Evolutionary conservation across 2,329 filamentous ascomycete species (phyloP).

Genomic region (Claviceps sp.): DNA sequence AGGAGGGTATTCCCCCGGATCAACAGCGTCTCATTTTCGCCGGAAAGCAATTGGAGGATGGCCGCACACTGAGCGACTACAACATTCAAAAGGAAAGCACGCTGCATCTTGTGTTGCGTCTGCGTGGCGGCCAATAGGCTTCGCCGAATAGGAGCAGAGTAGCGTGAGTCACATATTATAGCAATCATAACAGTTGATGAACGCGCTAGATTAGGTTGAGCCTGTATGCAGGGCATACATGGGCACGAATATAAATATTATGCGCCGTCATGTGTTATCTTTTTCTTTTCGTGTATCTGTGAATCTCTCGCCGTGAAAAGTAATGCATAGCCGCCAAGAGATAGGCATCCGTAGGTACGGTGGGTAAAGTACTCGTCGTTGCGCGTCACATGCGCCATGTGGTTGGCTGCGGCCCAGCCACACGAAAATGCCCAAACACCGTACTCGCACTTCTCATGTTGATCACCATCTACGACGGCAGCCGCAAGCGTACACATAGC

Average conservation of each 20-base stretch:
- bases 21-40: slow-evolving; percentile 86
- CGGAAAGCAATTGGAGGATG: slow-evolving; percentile 87
- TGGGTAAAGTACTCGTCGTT: too few relatives aligned
- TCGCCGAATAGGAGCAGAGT: neutral
- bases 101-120: slow-evolving; percentile 65
- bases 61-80: slow-evolving; percentile 83
- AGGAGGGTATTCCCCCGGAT: too few relatives aligned
- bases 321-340: too few relatives aligned
- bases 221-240: neutral
- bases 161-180: neutral
- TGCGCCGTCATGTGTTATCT: neutral
- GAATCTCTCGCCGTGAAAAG: too few relatives aligned
- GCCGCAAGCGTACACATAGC: neutral
- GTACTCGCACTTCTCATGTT: too few relatives aligned
- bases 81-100: slow-evolving; percentile 93
- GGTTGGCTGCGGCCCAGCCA: too few relatives aligned
- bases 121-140: slow-evolving; percentile 49
- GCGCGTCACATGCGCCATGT: too few relatives aligned
- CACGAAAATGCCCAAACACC: too few relatives aligned
- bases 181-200: neutral
- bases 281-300: too few relatives aligned
- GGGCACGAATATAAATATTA: neutral
- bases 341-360: too few relatives aligned
- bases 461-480: too few relatives aligned
- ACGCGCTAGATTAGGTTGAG: neutral